Evolutionary conservation across 73 alveolate genomes (phyloP).

Genomic region (Diophrys sp.): DNA sequence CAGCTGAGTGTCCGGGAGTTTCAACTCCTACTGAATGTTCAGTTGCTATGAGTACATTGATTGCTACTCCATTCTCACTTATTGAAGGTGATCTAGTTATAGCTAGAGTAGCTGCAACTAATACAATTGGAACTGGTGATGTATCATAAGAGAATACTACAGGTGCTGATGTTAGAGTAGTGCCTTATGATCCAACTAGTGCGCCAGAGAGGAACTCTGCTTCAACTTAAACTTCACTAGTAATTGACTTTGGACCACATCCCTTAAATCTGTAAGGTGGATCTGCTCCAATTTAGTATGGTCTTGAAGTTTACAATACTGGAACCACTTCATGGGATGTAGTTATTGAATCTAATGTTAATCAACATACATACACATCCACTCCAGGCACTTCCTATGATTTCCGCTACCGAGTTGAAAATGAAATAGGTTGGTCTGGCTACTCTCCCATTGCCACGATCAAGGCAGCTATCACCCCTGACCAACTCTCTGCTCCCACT

Average conservation of each 20-base stretch:
- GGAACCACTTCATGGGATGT: constrained; percentile 8
- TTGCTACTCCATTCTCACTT: neutral
- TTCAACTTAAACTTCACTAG: neutral
- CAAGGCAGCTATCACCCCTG: constrained; percentile 11
- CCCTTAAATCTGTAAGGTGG: constrained; percentile 16
- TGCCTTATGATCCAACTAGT: neutral
- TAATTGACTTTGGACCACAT: neutral
- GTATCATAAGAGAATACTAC: neutral
- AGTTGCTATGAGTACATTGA: constrained; percentile 3
- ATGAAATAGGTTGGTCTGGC: constrained; percentile 59
- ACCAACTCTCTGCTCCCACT: constrained; percentile 19
- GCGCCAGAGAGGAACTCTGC: neutral
- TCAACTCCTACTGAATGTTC: constrained; percentile 1
- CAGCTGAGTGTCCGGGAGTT: too few relatives aligned
- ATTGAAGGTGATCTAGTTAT: constrained; percentile 24
- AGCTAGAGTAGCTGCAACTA: constrained; percentile 24
- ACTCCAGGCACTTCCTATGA: constrained; percentile 29
- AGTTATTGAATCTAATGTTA: neutral
- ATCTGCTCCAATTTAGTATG: constrained; percentile 10
- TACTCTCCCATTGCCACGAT: constrained; percentile 13
- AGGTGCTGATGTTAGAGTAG: neutral
- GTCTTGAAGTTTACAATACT: constrained; percentile 10
- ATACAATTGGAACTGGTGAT: constrained; percentile 9
- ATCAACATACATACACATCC: neutral
- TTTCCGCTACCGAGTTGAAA: constrained; percentile 33